Conservation (phyloP, 495 filamentous ascomycete species). For the Penicillium turbatum region DNA sequence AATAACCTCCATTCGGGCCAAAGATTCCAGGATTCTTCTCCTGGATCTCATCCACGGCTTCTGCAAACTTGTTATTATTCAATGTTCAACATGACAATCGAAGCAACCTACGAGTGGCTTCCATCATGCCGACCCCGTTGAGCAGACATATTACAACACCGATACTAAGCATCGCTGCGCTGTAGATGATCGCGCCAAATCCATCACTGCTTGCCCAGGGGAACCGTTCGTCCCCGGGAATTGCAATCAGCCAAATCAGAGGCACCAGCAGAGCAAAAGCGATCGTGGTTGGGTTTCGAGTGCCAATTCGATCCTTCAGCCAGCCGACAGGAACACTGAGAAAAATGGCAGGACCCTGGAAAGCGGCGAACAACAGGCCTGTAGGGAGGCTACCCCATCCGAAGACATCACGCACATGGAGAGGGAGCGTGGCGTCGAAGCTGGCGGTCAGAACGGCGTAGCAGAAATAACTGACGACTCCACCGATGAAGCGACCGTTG, state of each 20-base stretch:
- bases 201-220: constrained; percentile 11
- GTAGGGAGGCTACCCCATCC: constrained; percentile 16
- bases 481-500: constrained; percentile 16
- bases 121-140: constrained; percentile 25
- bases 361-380: constrained; percentile 21
- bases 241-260: constrained; percentile 19
- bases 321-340: constrained; percentile 23
- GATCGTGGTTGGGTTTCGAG: constrained; percentile 15
- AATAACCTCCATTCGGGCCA: constrained; percentile 25
- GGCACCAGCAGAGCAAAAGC: constrained; percentile 18
- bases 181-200: constrained; percentile 13
- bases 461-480: constrained; percentile 9
- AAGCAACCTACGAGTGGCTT: constrained; percentile 20
- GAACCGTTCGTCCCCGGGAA: constrained; percentile 22
- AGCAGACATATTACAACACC: constrained; percentile 15
- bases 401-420: constrained; percentile 23
- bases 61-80: neutral
- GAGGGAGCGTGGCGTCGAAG: constrained; percentile 29
- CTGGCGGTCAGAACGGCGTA: constrained; percentile 21
- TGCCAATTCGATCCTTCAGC: constrained; percentile 27
- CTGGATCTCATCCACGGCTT: constrained; percentile 22
- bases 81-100: neutral
- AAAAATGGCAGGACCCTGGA: constrained; percentile 22
- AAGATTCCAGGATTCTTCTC: constrained; percentile 20
- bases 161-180: constrained; percentile 2